Conservation (phyloP, 2,329 filamentous ascomycete genomes). For the Aureobasidium pullulans region DNA sequence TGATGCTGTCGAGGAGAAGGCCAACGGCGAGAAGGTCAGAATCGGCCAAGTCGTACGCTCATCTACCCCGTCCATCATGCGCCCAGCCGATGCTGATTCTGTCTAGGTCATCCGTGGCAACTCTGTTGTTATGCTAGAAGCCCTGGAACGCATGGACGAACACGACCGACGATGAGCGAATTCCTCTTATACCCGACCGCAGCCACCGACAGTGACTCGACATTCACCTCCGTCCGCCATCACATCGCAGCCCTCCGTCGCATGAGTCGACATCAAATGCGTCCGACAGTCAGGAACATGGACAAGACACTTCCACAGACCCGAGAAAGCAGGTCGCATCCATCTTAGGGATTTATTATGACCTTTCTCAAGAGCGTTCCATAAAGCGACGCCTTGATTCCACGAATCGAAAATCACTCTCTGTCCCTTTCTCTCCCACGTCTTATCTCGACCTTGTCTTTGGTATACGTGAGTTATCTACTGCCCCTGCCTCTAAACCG, state of each 20-base stretch:
- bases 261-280: background rate
- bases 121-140: slow-evolving; percentile 94
- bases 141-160: slow-evolving; percentile 32
- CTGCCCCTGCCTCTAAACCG: background rate
- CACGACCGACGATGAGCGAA: slow-evolving; percentile 20
- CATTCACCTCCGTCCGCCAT: background rate
- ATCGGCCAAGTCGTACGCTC: slow-evolving; percentile 82
- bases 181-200: background rate
- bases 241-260: background rate
- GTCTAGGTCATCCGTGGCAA: slow-evolving; percentile 87
- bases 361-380: background rate
- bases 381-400: background rate
- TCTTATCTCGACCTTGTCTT: background rate
- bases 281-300: background rate
- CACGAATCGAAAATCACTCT: background rate
- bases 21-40: slow-evolving; percentile 79
- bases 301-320: background rate
- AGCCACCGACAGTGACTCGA: background rate
- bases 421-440: background rate
- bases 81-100: background rate
- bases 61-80: background rate
- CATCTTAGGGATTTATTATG: background rate
- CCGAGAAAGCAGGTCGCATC: background rate
- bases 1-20: slow-evolving; percentile 91
- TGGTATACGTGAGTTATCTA: background rate